phyloP scores from a whole-genome alignment of 106 monocot species.

The Phalaenopsis aphrodite region DNA sequence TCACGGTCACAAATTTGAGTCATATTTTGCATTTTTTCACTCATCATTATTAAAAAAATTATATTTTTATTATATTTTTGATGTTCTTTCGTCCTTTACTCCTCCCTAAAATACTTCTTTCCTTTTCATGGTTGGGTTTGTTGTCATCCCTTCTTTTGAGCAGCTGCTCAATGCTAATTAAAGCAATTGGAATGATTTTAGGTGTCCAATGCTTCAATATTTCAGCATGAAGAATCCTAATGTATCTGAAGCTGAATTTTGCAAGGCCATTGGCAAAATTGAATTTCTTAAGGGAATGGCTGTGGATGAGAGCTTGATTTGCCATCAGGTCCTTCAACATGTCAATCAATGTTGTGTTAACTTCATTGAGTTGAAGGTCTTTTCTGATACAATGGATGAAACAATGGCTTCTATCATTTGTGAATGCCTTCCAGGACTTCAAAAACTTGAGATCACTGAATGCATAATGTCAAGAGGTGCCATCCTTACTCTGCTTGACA shows the following conservation, averaged over 20 bases:
- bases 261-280: constrained; percentile 32
- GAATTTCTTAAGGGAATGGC: constrained; percentile 48
- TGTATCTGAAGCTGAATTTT: constrained; percentile 25
- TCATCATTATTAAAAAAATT: too few relatives aligned
- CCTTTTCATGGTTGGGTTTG: neutral
- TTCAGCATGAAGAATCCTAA: constrained; percentile 38
- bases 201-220: constrained; percentile 44
- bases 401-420: constrained; percentile 35
- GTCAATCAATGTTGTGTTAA: constrained; percentile 16
- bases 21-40: too few relatives aligned
- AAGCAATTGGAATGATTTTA: constrained; percentile 13
- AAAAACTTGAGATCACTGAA: constrained; percentile 37
- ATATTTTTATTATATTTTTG: neutral
- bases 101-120: neutral
- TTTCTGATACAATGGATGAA: constrained; percentile 23
- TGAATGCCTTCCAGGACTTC: constrained; percentile 32
- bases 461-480: constrained; percentile 20
- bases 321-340: constrained; percentile 22
- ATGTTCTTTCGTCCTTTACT: neutral
- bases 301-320: constrained; percentile 32
- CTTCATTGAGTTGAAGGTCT: constrained; percentile 38
- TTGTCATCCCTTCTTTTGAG: neutral
- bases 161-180: neutral
- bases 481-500: constrained; percentile 38
- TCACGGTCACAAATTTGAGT: too few relatives aligned